Evolutionary conservation across 768 basidiomycete genomes (phyloP), one percentile per base, ranked within the genome.

Genomic region (Termitomyces heimii): DNA sequence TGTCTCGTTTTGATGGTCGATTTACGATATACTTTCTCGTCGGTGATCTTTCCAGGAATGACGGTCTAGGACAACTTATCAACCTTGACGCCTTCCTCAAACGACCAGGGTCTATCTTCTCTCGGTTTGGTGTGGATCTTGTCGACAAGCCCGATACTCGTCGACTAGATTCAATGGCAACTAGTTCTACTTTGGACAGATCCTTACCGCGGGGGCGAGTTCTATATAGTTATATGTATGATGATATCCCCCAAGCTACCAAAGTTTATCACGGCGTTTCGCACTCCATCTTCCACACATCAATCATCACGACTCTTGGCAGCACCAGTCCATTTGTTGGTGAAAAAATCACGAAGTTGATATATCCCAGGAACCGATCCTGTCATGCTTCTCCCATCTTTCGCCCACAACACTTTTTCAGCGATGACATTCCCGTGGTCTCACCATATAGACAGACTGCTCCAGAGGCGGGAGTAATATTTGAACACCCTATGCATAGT

Each of bases 241-340:
- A 62, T 45, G 55, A 59, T 53, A 59, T 62, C n/a, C 61, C 61
- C 5, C 58, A 62, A 39, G 42, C 61, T n/a, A 62, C 58, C n/a
- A 47, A 55, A 12, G 10, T 39, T 32, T 59, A 54, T 44, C 61
- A 62, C 28, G 55, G 55, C 28, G n/a, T 47, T 45, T 34, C 52
- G 13, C 61, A 62, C 42, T 56, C 61, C 32, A 54, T 62, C 37
- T 54, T 62, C 43, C 55, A 57, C 28, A 62, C 61, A 14, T 54
- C 47, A 8, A 28, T 62, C 48, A 37, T 62, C 43, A 59, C 61
- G 8, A 62, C 58, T 10, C 39, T 57, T 0, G 44, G 53, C 20
- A 62, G 55, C 53, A 56, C 58, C 31, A 56, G 58, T 31, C 10
- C 29, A 10, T 59, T 62, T 35, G 48, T 62, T 10, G 46, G 54